phyloP scores from a whole-genome alignment of 768 basidiomycete species.

The Flagelloscypha sp. region DNA sequence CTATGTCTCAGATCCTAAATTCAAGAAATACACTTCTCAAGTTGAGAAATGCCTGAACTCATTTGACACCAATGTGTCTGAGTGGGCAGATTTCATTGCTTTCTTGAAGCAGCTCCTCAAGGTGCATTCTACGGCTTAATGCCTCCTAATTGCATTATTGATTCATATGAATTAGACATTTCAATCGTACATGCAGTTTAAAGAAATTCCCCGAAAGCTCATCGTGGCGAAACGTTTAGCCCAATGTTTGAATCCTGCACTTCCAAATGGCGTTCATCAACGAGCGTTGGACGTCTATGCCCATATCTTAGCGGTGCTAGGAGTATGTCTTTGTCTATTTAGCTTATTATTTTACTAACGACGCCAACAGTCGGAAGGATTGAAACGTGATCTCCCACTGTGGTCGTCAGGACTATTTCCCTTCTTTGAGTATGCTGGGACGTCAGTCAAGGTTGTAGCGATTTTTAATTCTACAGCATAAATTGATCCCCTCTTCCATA shows the following conservation, averaged over 20 bases:
- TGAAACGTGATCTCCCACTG: slow-evolving; percentile 76
- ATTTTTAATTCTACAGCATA: background rate
- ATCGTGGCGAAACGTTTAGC: slow-evolving; percentile 91
- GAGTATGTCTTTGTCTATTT: slow-evolving; percentile 43
- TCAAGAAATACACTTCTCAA: slow-evolving; percentile 86
- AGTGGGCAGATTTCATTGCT: slow-evolving; percentile 99
- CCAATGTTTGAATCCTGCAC: slow-evolving; percentile 95
- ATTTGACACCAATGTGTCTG: slow-evolving; percentile 93
- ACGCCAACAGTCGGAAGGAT: slow-evolving; percentile 63
- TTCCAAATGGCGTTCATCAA: slow-evolving; percentile 96
- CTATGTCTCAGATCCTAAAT: slow-evolving; percentile 80
- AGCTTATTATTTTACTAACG: slow-evolving; percentile 1
- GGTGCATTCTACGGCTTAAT: slow-evolving; percentile 30
- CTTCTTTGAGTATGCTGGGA: slow-evolving; percentile 98
- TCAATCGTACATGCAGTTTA: slow-evolving; percentile 89
- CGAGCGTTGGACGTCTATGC: slow-evolving; percentile 91
- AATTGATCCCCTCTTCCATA: slow-evolving; percentile 20
- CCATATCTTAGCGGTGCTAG: slow-evolving; percentile 85
- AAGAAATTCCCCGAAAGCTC: slow-evolving; percentile 92
- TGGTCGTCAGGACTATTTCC: slow-evolving; percentile 98
- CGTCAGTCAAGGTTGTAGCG: slow-evolving; percentile 77
- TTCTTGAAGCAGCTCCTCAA: slow-evolving; percentile 92
- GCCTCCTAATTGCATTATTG: background rate
- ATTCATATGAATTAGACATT: slow-evolving; percentile 58
- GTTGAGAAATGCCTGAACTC: slow-evolving; percentile 89